phyloP scores from a whole-genome alignment of 2,329 filamentous ascomycete species.

The Dryadomyces sulphureus region DNA sequence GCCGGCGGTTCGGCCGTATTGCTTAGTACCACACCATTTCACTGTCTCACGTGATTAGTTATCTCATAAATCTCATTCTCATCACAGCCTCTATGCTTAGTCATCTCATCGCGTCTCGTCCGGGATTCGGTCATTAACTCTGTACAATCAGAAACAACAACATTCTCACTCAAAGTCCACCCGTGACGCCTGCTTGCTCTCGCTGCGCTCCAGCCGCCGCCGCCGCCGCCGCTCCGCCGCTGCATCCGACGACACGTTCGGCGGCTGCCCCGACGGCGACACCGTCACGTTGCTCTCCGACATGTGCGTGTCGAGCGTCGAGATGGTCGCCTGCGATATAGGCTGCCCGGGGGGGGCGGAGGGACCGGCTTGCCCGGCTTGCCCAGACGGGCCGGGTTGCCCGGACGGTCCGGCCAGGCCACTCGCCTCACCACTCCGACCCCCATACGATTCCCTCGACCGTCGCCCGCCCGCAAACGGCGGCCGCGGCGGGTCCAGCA shows the following conservation, averaged over 20 bases:
- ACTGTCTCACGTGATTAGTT: no score
- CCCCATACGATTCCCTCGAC: conserved; percentile 44
- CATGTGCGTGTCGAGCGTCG: conserved; percentile 33
- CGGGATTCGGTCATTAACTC: no score
- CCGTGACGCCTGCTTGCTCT: conserved; percentile 19
- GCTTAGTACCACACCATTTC: no score
- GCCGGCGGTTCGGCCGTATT: no score
- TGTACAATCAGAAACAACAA: no score
- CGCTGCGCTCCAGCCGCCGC: conserved; percentile 38
- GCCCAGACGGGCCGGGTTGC: conserved; percentile 7
- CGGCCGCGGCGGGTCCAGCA: conserved; percentile 38
- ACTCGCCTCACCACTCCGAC: no score
- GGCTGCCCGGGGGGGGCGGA: conserved; percentile 24
- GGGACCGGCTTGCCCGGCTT: conserved; percentile 15
- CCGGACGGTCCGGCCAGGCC: conserved; percentile 21
- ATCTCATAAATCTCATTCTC: no score
- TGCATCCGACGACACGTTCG: conserved; percentile 14
- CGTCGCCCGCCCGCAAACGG: conserved; percentile 36
- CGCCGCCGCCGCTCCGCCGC: conserved; percentile 38
- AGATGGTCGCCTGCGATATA: conserved; percentile 27
- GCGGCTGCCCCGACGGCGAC: conserved; percentile 19
- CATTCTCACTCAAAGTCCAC: conserved; percentile 12
- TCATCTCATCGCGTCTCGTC: no score
- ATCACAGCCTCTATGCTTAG: no score
- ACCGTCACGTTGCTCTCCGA: conserved; percentile 40